Evolutionary conservation across 257 asterid genomes (phyloP).

Genomic region (Scutellaria baicalensis): DNA sequence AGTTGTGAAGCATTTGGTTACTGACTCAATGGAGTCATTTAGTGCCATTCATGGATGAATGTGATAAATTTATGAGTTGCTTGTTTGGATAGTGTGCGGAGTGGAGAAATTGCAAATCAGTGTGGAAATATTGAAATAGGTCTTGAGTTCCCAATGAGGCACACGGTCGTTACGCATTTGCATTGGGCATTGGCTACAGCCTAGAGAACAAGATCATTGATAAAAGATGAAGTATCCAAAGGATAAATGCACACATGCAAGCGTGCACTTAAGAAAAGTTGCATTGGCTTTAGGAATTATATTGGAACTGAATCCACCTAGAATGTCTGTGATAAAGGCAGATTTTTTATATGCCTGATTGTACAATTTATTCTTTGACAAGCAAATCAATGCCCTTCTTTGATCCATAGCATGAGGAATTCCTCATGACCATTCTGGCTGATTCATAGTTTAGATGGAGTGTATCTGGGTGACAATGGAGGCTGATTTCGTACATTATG

Average conservation of each 20-base stretch:
- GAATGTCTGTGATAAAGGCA: not conserved
- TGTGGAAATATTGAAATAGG: not conserved
- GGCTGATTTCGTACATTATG: not conserved
- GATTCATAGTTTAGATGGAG: not conserved
- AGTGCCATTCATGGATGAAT: not conserved
- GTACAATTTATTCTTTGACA: not conserved
- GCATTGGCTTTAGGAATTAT: not conserved
- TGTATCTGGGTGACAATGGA: not conserved
- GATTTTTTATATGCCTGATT: not conserved
- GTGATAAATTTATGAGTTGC: not conserved
- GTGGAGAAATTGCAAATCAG: not conserved
- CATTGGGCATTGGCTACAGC: too few species aligned
- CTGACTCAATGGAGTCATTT: too few species aligned
- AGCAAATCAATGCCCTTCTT: not conserved
- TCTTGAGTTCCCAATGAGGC: too few species aligned
- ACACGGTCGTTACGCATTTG: too few species aligned
- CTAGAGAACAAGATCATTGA: too few species aligned
- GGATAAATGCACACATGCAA: too few species aligned
- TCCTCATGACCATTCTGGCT: not conserved
- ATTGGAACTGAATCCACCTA: not conserved
- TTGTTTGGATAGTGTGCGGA: not conserved
- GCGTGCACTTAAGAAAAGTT: not conserved
- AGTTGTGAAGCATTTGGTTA: too few species aligned
- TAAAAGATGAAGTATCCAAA: too few species aligned
- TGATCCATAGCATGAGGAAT: not conserved